Percentiles rank a stretch among this genome's conserved stretches.
phyloP scores from a whole-genome alignment of 2,329 filamentous ascomycete genomes.

The Pyrenophora seminiperda region DNA sequence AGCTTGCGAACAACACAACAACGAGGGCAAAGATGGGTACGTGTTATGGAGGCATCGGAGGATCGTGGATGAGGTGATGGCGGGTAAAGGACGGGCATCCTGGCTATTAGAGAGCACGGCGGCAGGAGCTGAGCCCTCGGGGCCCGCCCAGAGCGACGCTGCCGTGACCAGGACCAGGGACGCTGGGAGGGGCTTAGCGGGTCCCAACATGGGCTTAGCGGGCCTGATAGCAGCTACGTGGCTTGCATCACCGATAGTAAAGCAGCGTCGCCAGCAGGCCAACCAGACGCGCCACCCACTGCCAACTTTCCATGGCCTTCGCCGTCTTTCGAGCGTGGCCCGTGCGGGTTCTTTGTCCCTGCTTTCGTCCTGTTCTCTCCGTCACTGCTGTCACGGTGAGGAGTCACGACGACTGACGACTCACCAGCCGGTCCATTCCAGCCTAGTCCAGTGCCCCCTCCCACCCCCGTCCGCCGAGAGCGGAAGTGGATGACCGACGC shows the following conservation, averaged over 20 bases:
- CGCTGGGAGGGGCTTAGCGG: constrained; percentile 2
- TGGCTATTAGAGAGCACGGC: constrained; percentile 22
- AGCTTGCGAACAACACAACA: constrained; percentile 38
- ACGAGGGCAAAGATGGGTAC: constrained; percentile 27
- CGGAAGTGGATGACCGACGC: neutral
- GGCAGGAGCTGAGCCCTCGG: constrained; percentile 14
- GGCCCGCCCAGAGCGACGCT: constrained; percentile 13
- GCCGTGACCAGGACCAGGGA: constrained; percentile 23
- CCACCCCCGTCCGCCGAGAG: neutral
- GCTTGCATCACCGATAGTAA: constrained; percentile 19
- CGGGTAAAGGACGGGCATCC: constrained; percentile 25
- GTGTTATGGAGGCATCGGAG: constrained; percentile 39
- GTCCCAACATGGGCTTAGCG: neutral
- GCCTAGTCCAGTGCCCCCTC: too few species aligned
- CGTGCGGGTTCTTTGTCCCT: constrained; percentile 9
- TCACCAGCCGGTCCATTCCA: too few species aligned
- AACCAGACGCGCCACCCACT: constrained; percentile 18
- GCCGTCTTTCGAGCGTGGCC: constrained; percentile 14
- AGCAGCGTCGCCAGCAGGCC: constrained; percentile 17
- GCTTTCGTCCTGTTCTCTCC: neutral
- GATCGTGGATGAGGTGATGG: constrained; percentile 31
- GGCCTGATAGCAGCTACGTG: constrained; percentile 5
- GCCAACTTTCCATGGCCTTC: constrained; percentile 23
- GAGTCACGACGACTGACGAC: too few species aligned
- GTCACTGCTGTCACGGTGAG: neutral